Evolutionary conservation across 2,329 filamentous ascomycete species (phyloP).

Genomic region (Botrytis sinoallii): DNA sequence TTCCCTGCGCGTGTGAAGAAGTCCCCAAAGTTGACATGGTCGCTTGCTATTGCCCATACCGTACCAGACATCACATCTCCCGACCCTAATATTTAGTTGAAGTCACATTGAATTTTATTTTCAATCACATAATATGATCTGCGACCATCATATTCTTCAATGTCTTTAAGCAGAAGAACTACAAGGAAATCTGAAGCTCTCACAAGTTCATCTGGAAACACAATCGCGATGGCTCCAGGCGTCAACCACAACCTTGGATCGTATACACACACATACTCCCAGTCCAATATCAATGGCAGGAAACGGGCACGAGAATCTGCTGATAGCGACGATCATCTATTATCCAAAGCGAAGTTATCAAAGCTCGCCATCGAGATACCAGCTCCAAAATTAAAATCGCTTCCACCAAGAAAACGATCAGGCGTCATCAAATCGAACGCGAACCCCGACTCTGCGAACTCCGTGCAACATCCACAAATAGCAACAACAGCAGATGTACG

Average conservation of each 20-base stretch:
- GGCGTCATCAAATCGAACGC: slow-evolving; percentile 30
- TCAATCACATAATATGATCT: slow-evolving; percentile 17
- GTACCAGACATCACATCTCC: background rate
- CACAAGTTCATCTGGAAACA: slow-evolving; percentile 9
- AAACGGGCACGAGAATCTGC: slow-evolving; percentile 49
- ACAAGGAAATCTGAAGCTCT: slow-evolving; percentile 16
- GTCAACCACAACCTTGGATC: slow-evolving; percentile 1
- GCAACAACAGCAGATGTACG: slow-evolving; percentile 21
- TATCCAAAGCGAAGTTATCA: slow-evolving; percentile 47
- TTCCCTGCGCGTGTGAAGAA: slow-evolving; percentile 17
- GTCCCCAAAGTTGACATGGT: slow-evolving; percentile 9
- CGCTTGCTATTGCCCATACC: slow-evolving; percentile 13
- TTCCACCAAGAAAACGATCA: slow-evolving; percentile 24
- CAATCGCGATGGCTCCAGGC: slow-evolving; percentile 24
- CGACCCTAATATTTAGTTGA: slow-evolving; percentile 1
- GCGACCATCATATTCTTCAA: background rate
- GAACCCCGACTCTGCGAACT: slow-evolving; percentile 26
- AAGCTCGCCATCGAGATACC: slow-evolving; percentile 54
- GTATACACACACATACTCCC: slow-evolving; percentile 9
- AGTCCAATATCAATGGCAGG: slow-evolving; percentile 41
- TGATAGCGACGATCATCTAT: slow-evolving; percentile 45
- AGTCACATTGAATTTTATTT: background rate
- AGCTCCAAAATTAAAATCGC: slow-evolving; percentile 31
- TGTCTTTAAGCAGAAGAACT: slow-evolving; percentile 19
- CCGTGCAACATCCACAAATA: slow-evolving; percentile 22